These are phyloP conservation scores for Allium sativum DNA, from an alignment of 106 monocot genomes.

Conservation along the genomic window DNA sequence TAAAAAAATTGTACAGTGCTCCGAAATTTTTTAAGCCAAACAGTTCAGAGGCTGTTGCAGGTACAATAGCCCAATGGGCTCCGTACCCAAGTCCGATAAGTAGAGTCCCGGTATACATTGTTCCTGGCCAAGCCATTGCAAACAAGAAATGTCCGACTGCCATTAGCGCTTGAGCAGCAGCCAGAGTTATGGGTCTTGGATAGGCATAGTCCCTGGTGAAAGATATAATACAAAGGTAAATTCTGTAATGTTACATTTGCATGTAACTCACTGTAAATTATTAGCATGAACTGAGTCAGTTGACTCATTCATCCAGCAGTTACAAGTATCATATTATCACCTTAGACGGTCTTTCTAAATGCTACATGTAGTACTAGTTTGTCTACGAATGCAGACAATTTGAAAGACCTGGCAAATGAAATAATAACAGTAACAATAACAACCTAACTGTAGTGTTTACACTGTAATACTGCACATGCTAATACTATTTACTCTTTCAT, in stretches of 20 bases:
- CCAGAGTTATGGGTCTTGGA: conserved; percentile 54
- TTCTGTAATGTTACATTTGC: background rate
- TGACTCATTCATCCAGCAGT: too few relatives aligned
- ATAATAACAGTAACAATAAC: too few relatives aligned
- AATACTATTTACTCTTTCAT: too few relatives aligned
- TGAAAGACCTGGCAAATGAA: too few relatives aligned
- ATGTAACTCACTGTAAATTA: too few relatives aligned
- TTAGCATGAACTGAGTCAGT: too few relatives aligned
- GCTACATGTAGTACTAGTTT: too few relatives aligned
- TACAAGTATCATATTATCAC: too few relatives aligned
- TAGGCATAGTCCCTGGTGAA: conserved; percentile 51
- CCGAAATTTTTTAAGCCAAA: conserved; percentile 69
- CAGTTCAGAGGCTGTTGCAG: conserved; percentile 64
- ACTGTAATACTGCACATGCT: too few relatives aligned
- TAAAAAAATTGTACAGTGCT: conserved; percentile 66
- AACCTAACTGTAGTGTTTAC: too few relatives aligned
- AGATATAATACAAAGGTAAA: background rate
- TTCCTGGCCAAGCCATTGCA: conserved; percentile 71
- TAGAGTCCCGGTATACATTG: conserved; percentile 56
- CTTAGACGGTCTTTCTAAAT: too few relatives aligned
- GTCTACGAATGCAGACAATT: too few relatives aligned
- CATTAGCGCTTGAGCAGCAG: conserved; percentile 50
- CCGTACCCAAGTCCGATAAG: conserved; percentile 71
- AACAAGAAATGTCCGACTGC: conserved; percentile 61
- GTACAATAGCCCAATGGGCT: conserved; percentile 77